A percentile compares a stretch with the other conserved stretches of the same genome.
These are phyloP conservation scores for Penicillium odoratum DNA, from an alignment of 495 filamentous ascomycete genomes.

Conservation along the genomic window DNA sequence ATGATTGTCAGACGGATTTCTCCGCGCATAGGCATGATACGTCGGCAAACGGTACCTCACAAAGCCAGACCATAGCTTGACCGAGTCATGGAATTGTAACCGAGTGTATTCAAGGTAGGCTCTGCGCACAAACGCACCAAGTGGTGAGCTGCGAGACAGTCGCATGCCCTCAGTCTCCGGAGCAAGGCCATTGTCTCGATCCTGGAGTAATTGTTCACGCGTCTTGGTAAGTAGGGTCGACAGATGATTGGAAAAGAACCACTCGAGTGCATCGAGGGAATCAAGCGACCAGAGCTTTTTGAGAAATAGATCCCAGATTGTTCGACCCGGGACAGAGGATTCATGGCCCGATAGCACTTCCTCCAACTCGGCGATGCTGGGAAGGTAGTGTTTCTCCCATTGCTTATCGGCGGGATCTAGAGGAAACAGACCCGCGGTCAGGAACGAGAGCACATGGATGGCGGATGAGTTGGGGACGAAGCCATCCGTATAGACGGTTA, in stretches of 20 bases:
- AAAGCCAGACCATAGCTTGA: conserved; percentile 78
- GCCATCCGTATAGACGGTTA: conserved; percentile 75
- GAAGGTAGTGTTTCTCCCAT: conserved; percentile 48
- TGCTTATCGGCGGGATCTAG: conserved; percentile 37
- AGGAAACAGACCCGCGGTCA: conserved; percentile 71
- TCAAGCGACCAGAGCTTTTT: conserved; percentile 83
- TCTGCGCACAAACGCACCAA: conserved; percentile 81
- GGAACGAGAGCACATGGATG: conserved; percentile 82
- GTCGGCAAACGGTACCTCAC: conserved; percentile 77
- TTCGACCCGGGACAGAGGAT: conserved; percentile 73
- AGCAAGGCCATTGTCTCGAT: conserved; percentile 51
- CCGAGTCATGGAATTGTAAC: conserved; percentile 73
- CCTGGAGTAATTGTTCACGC: conserved; percentile 51
- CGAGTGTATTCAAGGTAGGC: conserved; percentile 76
- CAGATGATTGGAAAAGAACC: conserved; percentile 59
- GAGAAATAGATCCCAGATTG: conserved; percentile 81
- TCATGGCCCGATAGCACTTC: conserved; percentile 56
- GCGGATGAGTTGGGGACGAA: conserved; percentile 72
- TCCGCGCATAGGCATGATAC: conserved; percentile 65
- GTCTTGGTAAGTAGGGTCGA: conserved; percentile 60
- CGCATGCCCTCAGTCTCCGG: conserved; percentile 48
- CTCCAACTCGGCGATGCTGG: conserved; percentile 68
- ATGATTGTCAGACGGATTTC: conserved; percentile 61
- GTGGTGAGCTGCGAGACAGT: conserved; percentile 67
- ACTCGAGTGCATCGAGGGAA: conserved; percentile 72